Conservation (phyloP, 805 yeast genomes). For the Starmera quercuum region DNA sequence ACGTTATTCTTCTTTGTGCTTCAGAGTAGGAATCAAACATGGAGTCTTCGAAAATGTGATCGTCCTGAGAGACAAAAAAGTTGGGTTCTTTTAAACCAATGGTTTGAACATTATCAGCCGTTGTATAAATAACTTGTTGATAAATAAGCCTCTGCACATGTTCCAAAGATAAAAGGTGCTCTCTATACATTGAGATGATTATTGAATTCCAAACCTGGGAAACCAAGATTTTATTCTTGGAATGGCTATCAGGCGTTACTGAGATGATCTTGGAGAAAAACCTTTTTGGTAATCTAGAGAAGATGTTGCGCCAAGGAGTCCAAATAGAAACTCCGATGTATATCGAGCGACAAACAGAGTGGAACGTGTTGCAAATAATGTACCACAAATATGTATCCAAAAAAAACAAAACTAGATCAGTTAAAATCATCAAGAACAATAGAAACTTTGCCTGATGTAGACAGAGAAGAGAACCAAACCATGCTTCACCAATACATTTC, state of each 20-base stretch:
- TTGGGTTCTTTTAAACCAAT: constrained; percentile 57
- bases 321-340: constrained; percentile 75
- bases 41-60: constrained; percentile 52
- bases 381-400: constrained; percentile 85
- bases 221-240: constrained; percentile 93
- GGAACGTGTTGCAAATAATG: constrained; percentile 68
- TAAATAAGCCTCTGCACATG: constrained; percentile 94
- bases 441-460: constrained; percentile 48
- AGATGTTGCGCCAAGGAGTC: constrained; percentile 85
- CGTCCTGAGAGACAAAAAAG: constrained; percentile 79
- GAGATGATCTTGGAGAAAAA: constrained; percentile 60
- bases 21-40: constrained; percentile 59
- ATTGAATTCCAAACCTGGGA: constrained; percentile 99
- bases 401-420: constrained; percentile 65
- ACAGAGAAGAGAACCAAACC: constrained; percentile 48
- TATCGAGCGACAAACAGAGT: constrained; percentile 64
- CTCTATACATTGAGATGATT: constrained; percentile 98
- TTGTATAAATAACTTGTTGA: constrained; percentile 63
- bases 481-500: constrained; percentile 54
- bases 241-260: constrained; percentile 72
- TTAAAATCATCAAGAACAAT: constrained; percentile 41
- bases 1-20: constrained; percentile 77
- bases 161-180: constrained; percentile 93
- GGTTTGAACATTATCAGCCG: constrained; percentile 29
- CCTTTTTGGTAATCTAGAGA: constrained; percentile 68